phyloP scores from a whole-genome alignment of 1,284 basidiomycete species.

The Papiliotrema laurentii region DNA sequence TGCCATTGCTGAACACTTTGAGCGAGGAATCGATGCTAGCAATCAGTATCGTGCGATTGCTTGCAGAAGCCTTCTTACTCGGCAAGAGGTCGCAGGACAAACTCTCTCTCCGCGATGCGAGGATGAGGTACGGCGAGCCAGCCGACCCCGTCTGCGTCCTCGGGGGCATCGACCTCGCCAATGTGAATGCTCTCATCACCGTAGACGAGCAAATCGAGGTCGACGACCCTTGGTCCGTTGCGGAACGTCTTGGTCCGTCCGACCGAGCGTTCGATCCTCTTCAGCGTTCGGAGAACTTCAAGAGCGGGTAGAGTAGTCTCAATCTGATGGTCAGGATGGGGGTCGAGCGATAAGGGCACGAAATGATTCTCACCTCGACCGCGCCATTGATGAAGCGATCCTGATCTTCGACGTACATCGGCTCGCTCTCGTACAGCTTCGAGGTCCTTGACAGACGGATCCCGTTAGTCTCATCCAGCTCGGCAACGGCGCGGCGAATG shows the following conservation, averaged over 20 bases:
- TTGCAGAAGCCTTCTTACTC: slow-evolving; percentile 59
- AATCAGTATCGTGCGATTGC: neutral
- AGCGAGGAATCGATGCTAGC: neutral
- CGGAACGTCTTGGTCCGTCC: slow-evolving; percentile 77
- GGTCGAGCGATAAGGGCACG: neutral
- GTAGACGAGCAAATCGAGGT: slow-evolving; percentile 85
- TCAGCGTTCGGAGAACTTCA: slow-evolving; percentile 63
- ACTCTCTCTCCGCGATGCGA: slow-evolving; percentile 76
- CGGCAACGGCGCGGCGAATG: slow-evolving; percentile 65
- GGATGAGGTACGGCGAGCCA: slow-evolving; percentile 83
- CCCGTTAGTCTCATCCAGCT: slow-evolving; percentile 14
- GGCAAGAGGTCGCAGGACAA: slow-evolving; percentile 79
- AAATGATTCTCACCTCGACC: slow-evolving; percentile 62
- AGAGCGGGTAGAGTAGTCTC: slow-evolving; percentile 66
- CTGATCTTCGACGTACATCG: slow-evolving; percentile 94
- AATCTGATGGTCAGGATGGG: slow-evolving; percentile 53
- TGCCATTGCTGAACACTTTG: neutral
- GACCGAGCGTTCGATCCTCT: slow-evolving; percentile 67
- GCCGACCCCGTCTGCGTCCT: slow-evolving; percentile 53
- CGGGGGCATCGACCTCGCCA: slow-evolving; percentile 44
- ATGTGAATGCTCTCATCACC: slow-evolving; percentile 63
- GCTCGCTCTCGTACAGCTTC: slow-evolving; percentile 87
- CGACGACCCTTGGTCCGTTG: slow-evolving; percentile 85
- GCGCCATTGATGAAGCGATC: slow-evolving; percentile 86
- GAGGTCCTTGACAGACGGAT: slow-evolving; percentile 68